phyloP scores from a whole-genome alignment of 768 basidiomycete species.

The Pleurotus sapidus region DNA sequence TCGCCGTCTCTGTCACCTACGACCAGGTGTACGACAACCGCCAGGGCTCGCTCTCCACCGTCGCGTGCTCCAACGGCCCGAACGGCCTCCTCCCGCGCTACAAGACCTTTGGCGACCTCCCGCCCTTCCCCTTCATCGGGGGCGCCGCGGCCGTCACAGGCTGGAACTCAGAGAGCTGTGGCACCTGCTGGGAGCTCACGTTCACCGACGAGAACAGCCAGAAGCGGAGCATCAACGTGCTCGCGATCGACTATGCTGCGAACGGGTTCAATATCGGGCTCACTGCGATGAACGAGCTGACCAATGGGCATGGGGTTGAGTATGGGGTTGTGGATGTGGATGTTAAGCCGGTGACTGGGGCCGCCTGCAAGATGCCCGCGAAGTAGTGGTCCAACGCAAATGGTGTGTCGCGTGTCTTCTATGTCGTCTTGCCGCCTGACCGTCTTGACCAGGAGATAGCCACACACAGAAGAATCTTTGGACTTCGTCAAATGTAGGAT shows the following conservation, averaged over 20 bases:
- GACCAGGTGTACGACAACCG: slow-evolving; percentile 50
- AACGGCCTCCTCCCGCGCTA: slow-evolving; percentile 48
- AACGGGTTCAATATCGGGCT: slow-evolving; percentile 47
- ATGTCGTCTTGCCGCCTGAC: too few relatives aligned
- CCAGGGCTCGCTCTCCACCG: slow-evolving; percentile 32
- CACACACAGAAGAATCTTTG: too few relatives aligned
- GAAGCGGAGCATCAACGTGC: slow-evolving; percentile 38
- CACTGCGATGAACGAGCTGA: slow-evolving; percentile 54
- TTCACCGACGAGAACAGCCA: slow-evolving; percentile 30
- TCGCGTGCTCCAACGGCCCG: slow-evolving; percentile 46
- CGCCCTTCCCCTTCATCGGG: slow-evolving; percentile 59
- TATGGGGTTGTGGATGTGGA: slow-evolving; percentile 47
- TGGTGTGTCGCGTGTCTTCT: too few relatives aligned
- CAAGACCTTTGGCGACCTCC: slow-evolving; percentile 48
- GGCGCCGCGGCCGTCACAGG: slow-evolving; percentile 48
- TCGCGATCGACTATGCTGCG: slow-evolving; percentile 51
- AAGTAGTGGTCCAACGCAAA: not conserved
- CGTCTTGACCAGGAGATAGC: too few relatives aligned
- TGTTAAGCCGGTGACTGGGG: slow-evolving; percentile 37
- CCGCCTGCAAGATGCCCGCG: slow-evolving; percentile 47
- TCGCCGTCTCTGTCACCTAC: slow-evolving; percentile 32
- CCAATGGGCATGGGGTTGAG: slow-evolving; percentile 40
- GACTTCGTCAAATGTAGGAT: too few relatives aligned
- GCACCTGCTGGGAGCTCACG: slow-evolving; percentile 58
- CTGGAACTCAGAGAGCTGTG: slow-evolving; percentile 53